These are phyloP conservation scores for Centrapalus pauciflorus DNA, from an alignment of 129 eudicot genomes.

Conservation along the genomic window DNA sequence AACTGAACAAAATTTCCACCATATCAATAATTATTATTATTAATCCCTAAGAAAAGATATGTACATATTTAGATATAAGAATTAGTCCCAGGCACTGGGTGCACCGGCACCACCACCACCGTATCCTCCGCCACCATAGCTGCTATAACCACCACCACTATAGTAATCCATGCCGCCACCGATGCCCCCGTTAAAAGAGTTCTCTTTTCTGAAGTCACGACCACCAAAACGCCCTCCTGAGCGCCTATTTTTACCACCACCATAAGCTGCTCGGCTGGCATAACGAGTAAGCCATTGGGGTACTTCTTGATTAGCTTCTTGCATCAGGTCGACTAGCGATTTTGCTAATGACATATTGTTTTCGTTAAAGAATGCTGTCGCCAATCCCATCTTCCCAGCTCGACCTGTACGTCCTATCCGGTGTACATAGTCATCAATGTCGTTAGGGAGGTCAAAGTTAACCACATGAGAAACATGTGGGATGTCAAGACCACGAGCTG, in stretches of 20 bases:
- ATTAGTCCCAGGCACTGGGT: constrained; percentile 40
- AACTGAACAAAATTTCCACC: constrained; percentile 21
- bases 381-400: constrained; percentile 82
- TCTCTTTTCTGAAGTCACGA: constrained; percentile 33
- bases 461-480: constrained; percentile 79
- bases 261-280: constrained; percentile 33
- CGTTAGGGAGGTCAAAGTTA: constrained; percentile 79
- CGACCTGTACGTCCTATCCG: constrained; percentile 88
- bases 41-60: not conserved
- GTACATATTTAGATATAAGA: constrained; percentile 1
- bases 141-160: constrained; percentile 24
- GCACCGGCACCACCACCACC: constrained; percentile 30
- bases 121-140: constrained; percentile 9
- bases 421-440: constrained; percentile 81
- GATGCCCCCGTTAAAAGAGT: constrained; percentile 3
- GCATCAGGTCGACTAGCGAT: constrained; percentile 54
- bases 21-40: not conserved
- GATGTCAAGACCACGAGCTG: constrained; percentile 80
- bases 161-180: constrained; percentile 31
- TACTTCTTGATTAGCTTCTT: constrained; percentile 40
- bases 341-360: constrained; percentile 47
- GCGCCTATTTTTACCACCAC: constrained; percentile 32
- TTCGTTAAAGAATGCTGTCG: constrained; percentile 66
- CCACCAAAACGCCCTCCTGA: constrained; percentile 39
- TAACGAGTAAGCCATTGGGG: constrained; percentile 36